These are phyloP conservation scores for Aspergillus alliaceus DNA, from an alignment of 2,329 filamentous ascomycete species.

Conservation along the genomic window DNA sequence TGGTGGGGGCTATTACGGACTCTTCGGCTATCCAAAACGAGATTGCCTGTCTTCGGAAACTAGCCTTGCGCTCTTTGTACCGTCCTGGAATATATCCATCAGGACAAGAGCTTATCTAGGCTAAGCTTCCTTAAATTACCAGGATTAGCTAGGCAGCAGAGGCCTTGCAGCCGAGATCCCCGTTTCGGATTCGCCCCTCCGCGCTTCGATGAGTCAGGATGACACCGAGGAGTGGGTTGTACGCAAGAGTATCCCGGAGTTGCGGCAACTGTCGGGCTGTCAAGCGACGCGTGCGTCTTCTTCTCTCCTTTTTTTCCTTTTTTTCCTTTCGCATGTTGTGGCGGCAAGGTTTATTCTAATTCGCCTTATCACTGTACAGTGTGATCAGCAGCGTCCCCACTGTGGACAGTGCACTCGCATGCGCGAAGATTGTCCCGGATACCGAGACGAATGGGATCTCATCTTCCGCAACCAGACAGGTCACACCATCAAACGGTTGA, in stretches of 20 bases:
- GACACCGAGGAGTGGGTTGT: background rate
- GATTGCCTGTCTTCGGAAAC: background rate
- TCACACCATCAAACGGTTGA: conserved; percentile 21
- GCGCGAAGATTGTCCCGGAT: conserved; percentile 27
- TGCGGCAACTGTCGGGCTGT: conserved; percentile 23
- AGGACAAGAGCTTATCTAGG: background rate
- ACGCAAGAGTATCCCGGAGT: conserved; percentile 16
- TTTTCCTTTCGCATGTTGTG: background rate
- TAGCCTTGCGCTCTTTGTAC: no score
- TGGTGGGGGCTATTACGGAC: background rate
- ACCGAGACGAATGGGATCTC: conserved; percentile 33
- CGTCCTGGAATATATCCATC: no score
- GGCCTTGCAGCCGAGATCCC: background rate
- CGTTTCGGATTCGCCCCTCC: background rate
- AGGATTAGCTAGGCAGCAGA: background rate
- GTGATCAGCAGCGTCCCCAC: conserved; percentile 21
- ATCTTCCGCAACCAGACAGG: conserved; percentile 30
- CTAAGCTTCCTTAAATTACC: background rate
- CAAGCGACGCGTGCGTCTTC: conserved; percentile 20
- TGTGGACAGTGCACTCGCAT: conserved; percentile 28
- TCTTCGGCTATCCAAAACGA: background rate
- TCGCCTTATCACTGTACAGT: conserved; percentile 12
- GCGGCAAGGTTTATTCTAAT: background rate
- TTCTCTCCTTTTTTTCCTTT: background rate
- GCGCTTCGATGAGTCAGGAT: background rate